These are phyloP conservation scores for Penicillium olsonii DNA, from an alignment of 2,329 filamentous ascomycete species.

Conservation along the genomic window DNA sequence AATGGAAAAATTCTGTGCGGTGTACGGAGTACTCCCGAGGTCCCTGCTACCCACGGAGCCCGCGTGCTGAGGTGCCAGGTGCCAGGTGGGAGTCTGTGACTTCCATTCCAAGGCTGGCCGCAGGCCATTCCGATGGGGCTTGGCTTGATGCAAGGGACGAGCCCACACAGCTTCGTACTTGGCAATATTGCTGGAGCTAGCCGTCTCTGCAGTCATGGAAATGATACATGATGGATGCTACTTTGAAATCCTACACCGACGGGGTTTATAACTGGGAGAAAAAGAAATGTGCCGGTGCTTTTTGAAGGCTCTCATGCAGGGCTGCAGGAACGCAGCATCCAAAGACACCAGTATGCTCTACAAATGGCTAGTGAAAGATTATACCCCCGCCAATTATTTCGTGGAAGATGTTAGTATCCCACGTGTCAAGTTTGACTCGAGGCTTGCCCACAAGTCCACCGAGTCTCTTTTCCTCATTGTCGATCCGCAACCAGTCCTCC, in stretches of 20 bases:
- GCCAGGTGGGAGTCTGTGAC: not conserved
- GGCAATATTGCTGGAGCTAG: not conserved
- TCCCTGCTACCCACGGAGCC: too few species aligned
- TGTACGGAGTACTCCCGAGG: too few species aligned
- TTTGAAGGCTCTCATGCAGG: too few species aligned
- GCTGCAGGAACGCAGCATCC: not conserved
- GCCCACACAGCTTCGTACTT: not conserved
- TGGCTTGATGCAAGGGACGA: not conserved
- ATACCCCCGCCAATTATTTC: not conserved
- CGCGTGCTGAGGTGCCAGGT: too few species aligned
- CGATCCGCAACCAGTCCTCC: constrained; percentile 84
- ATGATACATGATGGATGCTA: too few species aligned
- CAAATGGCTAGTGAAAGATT: not conserved
- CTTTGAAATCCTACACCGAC: too few species aligned
- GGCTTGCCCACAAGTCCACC: constrained; percentile 72
- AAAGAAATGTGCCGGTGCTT: not conserved
- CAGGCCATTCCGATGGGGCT: not conserved
- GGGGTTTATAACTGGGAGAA: too few species aligned
- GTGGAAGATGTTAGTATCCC: not conserved
- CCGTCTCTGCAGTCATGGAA: not conserved
- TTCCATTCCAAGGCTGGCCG: not conserved
- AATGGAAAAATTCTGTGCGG: too few species aligned
- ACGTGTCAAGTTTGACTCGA: constrained; percentile 67
- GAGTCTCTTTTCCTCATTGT: constrained; percentile 69
- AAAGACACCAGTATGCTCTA: not conserved